Conservation (phyloP, 2,329 filamentous ascomycete species). For the Scedosporium minutisporum region DNA sequence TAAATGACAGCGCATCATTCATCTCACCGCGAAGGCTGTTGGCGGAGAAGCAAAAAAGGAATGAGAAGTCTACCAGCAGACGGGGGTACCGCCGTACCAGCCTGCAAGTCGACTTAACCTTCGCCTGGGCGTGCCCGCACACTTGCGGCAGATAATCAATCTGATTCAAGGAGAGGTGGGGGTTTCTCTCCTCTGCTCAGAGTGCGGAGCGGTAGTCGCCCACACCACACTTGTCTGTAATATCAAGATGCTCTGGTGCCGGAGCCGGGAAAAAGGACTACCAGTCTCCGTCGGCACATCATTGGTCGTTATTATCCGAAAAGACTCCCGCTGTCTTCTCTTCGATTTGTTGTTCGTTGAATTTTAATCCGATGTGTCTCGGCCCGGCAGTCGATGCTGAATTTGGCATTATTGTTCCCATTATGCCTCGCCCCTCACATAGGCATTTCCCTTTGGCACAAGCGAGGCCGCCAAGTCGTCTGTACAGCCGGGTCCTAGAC, state of each 20-base stretch:
- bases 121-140: not conserved
- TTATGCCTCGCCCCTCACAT: not conserved
- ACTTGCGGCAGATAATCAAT: not conserved
- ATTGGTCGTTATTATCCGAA: constrained; percentile 1
- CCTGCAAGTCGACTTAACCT: not conserved
- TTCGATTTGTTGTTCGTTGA: not conserved
- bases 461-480: not conserved
- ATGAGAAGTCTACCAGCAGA: not conserved
- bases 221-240: not conserved
- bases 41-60: not conserved
- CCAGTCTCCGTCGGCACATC: not conserved
- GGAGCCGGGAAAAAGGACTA: not conserved
- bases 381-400: not conserved
- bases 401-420: not conserved
- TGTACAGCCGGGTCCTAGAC: not conserved
- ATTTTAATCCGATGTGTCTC: not conserved
- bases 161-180: not conserved
- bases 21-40: not conserved
- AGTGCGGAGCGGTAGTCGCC: not conserved
- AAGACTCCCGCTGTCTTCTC: not conserved
- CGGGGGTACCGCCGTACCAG: not conserved
- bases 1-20: not conserved
- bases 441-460: not conserved
- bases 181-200: not conserved
- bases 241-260: not conserved